Conservation (phyloP, 768 basidiomycete genomes). For the Trametes cinnabarina region DNA sequence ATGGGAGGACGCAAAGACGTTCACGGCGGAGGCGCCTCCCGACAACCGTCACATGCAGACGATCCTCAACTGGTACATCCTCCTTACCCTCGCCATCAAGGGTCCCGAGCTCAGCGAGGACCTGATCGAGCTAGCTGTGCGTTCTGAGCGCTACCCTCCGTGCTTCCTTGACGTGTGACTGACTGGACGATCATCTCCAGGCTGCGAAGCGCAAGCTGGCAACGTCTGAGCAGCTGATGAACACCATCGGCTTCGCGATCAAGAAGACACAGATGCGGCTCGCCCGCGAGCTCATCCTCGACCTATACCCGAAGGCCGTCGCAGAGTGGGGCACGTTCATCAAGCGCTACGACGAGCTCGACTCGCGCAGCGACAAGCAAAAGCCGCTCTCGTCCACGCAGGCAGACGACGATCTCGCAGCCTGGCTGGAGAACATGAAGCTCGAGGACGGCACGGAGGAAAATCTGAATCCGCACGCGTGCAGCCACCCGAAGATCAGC, state of each 20-base stretch:
- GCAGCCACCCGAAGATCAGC: constrained; percentile 46
- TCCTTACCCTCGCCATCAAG: constrained; percentile 50
- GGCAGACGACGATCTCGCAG: constrained; percentile 54
- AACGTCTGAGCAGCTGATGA: constrained; percentile 51
- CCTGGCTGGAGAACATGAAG: constrained; percentile 53
- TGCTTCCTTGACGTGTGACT: background rate
- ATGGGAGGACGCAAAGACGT: constrained; percentile 56
- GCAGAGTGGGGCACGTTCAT: constrained; percentile 49
- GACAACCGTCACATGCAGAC: constrained; percentile 61
- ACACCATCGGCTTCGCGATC: constrained; percentile 43
- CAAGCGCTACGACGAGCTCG: constrained; percentile 33
- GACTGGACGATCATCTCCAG: constrained; percentile 19
- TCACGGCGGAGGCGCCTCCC: constrained; percentile 54
- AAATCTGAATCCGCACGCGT: constrained; percentile 29
- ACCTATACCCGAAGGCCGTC: constrained; percentile 42
- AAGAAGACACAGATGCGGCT: constrained; percentile 53
- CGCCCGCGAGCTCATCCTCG: constrained; percentile 50
- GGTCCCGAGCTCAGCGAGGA: constrained; percentile 50
- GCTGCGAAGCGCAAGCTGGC: constrained; percentile 42
- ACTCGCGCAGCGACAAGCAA: constrained; percentile 28
- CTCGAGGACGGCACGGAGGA: constrained; percentile 33
- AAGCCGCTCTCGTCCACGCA: constrained; percentile 36
- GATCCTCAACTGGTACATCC: constrained; percentile 57
- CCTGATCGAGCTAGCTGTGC: constrained; percentile 51
- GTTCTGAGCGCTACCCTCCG: constrained; percentile 7